These are phyloP conservation scores for Tulasnella calospora DNA, from an alignment of 768 basidiomycete genomes.

Conservation along the genomic window DNA sequence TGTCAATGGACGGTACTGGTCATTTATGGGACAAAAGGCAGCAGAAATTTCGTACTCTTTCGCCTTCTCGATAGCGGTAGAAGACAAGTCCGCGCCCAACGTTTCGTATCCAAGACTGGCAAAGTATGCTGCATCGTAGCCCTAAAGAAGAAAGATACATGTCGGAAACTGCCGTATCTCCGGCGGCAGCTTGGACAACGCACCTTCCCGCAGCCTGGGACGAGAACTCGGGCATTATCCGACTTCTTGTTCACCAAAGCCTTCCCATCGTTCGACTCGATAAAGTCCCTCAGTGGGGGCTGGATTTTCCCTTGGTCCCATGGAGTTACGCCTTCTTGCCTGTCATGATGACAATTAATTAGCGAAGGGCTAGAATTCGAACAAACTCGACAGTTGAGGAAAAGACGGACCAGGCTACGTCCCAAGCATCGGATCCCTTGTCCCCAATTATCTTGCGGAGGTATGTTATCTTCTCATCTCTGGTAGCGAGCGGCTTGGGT, in stretches of 20 bases:
- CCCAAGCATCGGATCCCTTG: slow-evolving; percentile 29
- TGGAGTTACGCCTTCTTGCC: slow-evolving; percentile 52
- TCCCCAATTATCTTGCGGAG: slow-evolving; percentile 26
- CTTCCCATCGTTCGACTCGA: slow-evolving; percentile 31
- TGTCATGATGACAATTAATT: slow-evolving; percentile 28
- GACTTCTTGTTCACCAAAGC: slow-evolving; percentile 46
- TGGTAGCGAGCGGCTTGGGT: background rate
- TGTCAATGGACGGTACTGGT: background rate
- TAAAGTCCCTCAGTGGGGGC: slow-evolving; percentile 48
- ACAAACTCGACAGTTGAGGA: background rate
- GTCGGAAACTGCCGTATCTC: background rate
- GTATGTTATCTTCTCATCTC: background rate
- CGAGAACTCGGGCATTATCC: slow-evolving; percentile 42
- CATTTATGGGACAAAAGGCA: no score
- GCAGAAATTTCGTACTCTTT: slow-evolving; percentile 35
- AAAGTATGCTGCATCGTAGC: slow-evolving; percentile 56
- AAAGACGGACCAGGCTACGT: slow-evolving; percentile 29
- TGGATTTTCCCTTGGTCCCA: slow-evolving; percentile 60
- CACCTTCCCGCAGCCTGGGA: slow-evolving; percentile 57
- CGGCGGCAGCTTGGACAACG: slow-evolving; percentile 7
- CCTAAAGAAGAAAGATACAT: slow-evolving; percentile 39
- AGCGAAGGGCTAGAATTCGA: background rate
- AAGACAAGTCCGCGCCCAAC: slow-evolving; percentile 53
- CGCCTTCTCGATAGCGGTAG: slow-evolving; percentile 50
- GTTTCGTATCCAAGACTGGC: slow-evolving; percentile 49